Evolutionary conservation across 192 early-diverging fungal species (phyloP), one percentile per base, ranked within the genome.

Genomic region (Backusella australiensis): DNA sequence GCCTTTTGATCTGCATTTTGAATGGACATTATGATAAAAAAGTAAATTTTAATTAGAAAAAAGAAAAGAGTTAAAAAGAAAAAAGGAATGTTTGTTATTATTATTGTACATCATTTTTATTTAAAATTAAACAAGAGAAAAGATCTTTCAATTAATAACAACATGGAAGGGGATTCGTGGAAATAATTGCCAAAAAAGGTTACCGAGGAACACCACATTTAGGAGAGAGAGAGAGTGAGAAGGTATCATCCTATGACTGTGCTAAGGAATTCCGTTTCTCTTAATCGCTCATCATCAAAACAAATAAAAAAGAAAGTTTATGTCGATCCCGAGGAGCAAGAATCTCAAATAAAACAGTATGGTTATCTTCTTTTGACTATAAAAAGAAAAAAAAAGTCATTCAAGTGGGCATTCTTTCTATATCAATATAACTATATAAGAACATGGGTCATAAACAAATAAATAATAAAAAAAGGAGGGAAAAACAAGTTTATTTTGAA

Each of bases 391-490:
- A 38, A 15, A 49, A 17, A 46, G 44, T 17, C 17, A 46, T n/a
- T 49, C 46, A 26, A 59, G 21, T 14, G 23, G 26, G 56, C 56
- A 63, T 63, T 63, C 56, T 63, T 63, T 29, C n/a, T 11, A 29
- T 63, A 63, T 12, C 56, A 63, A 63, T 63, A 29, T 63, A 63
- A 29, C 56, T 63, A 63, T 14, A 63, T 29, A 63, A 29, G 12
- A 63, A 29, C 26, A 29, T 63, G 21, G 29, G 56, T 29, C 26
- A 63, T 63, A 63, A 63, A 59, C 26, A 63, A 63, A 63, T 29
- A 63, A 63, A 59, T 59, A 59, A 63, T n/a, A n/a, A 63, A 63
- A 59, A 63, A 63, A 29, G 56, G 26, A 29, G 56, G 56, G 26
- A 63, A 63, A 63, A 63, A 23, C 56, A 63, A 63, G 56, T 63